Base-by-base conservation (phyloP, 805 yeast species). In the Torulaspora franciscae region DNA sequence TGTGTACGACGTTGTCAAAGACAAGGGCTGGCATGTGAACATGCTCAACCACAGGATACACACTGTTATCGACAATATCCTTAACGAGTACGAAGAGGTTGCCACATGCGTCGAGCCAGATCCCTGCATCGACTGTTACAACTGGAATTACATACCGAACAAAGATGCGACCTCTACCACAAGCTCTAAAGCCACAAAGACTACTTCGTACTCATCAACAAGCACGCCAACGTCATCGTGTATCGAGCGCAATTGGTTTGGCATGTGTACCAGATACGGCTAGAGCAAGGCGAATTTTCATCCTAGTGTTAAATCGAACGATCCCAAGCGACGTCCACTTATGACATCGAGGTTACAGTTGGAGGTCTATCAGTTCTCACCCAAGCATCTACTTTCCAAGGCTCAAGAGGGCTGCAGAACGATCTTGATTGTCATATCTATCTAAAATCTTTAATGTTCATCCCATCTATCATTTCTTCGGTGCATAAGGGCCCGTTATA, bases 21-120 rank as follows among this genome's bases (percentile, higher is more conserved):
- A 93, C 55, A 69, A 76, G 51, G 97, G 97, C 2, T 91, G 97
- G 96, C 83, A 80, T 58, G 90, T 90, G 11, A 88, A 83, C 56
- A 68, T 93, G 64, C 72, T 85, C 50, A 88, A 91, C 64, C 99
- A 93, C 65, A 73, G 96, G 35, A 87, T 93, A 42, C 93, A 85
- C 56, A 84, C 89, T 0, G 95, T 93, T 2, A 87, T 93, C 41
- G 95, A 87, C 61, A 84, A 84, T 11, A 76, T 93, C 6, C 69
- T 93, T 10, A 61, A 73, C 56, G 74, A 68, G 2, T 89, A 90
- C 63, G 88, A 91, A 52, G 77, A 73, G 34, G 84, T 95, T 0
- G 90, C 98, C 0, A 61, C 62, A 27, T 91, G 98, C 61, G 70
- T 68, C 13, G 75, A 73, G 14, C 85, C 89, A 7, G 85, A 90